Evolutionary conservation across 768 basidiomycete species (phyloP).

Genomic region (Tricholoma hemisulphureum): DNA sequence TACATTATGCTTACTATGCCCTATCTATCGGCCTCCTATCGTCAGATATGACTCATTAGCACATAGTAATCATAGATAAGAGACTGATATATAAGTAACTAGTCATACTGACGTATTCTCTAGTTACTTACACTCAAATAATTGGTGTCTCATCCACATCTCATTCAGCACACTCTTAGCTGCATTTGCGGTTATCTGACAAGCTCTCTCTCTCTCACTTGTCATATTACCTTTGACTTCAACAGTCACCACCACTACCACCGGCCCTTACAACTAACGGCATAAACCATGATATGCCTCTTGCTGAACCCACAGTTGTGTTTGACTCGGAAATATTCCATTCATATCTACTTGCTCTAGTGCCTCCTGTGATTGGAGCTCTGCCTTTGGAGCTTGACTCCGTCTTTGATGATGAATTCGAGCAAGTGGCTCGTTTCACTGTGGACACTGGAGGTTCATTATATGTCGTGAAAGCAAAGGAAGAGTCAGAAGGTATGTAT

Average conservation of each 20-base stretch:
- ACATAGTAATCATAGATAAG: too few relatives aligned
- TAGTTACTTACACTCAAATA: too few relatives aligned
- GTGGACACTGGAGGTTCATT: constrained; percentile 72
- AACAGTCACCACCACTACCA: constrained; percentile 10
- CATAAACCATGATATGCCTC: constrained; percentile 21
- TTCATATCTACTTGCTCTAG: constrained; percentile 64
- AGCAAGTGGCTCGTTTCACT: constrained; percentile 73
- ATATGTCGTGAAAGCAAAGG: constrained; percentile 78
- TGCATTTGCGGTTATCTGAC: too few relatives aligned
- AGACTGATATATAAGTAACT: too few relatives aligned
- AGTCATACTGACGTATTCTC: too few relatives aligned
- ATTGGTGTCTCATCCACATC: too few relatives aligned
- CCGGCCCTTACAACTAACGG: constrained; percentile 25
- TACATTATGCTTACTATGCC: too few relatives aligned
- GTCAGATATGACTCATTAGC: too few relatives aligned
- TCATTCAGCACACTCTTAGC: too few relatives aligned
- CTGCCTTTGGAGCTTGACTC: constrained; percentile 59
- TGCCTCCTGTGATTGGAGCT: constrained; percentile 79
- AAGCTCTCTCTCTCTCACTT: too few relatives aligned
- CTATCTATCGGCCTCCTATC: too few relatives aligned
- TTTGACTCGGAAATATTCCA: constrained; percentile 74
- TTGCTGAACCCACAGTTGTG: constrained; percentile 28
- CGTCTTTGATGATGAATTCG: constrained; percentile 72
- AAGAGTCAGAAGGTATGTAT: constrained; percentile 67
- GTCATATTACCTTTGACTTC: too few relatives aligned